phyloP scores from a whole-genome alignment of 1,284 basidiomycete genomes.

The Anthracocystis walkeri region DNA sequence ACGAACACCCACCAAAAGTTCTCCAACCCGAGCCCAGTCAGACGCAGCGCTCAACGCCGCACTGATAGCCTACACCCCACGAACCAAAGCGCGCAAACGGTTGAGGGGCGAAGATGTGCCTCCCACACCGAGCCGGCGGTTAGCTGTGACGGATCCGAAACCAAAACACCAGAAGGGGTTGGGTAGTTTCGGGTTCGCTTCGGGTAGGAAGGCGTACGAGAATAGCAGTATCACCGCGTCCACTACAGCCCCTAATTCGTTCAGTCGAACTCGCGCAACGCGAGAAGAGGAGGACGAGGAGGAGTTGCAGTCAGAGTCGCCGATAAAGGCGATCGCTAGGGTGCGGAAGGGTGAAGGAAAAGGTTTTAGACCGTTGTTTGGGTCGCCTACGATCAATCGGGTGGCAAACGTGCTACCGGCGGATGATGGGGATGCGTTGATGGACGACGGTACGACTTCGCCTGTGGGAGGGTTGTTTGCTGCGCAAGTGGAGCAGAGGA shows the following conservation, averaged over 20 bases:
- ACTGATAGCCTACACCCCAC: slow-evolving; percentile 51
- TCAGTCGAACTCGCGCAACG: slow-evolving; percentile 9
- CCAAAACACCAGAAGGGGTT: slow-evolving; percentile 19
- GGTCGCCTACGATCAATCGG: slow-evolving; percentile 28
- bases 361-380: slow-evolving; percentile 41
- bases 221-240: too few species aligned
- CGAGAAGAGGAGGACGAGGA: slow-evolving; percentile 13
- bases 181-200: slow-evolving; percentile 29
- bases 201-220: slow-evolving; percentile 6
- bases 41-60: slow-evolving; percentile 30
- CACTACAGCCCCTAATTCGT: neutral
- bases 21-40: neutral
- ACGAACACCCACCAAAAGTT: slow-evolving; percentile 20
- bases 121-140: slow-evolving; percentile 37
- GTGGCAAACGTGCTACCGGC: slow-evolving; percentile 3
- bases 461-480: slow-evolving; percentile 39
- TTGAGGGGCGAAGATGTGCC: slow-evolving; percentile 62
- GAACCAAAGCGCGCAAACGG: slow-evolving; percentile 61
- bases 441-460: slow-evolving; percentile 14
- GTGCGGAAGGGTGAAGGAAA: slow-evolving; percentile 11
- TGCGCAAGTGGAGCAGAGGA: slow-evolving; percentile 27
- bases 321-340: slow-evolving; percentile 23
- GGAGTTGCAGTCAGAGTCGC: slow-evolving; percentile 15
- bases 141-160: slow-evolving; percentile 17
- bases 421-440: slow-evolving; percentile 21